Evolutionary conservation across 441 rosid genomes (phyloP).

Genomic region (Croton setiger): DNA sequence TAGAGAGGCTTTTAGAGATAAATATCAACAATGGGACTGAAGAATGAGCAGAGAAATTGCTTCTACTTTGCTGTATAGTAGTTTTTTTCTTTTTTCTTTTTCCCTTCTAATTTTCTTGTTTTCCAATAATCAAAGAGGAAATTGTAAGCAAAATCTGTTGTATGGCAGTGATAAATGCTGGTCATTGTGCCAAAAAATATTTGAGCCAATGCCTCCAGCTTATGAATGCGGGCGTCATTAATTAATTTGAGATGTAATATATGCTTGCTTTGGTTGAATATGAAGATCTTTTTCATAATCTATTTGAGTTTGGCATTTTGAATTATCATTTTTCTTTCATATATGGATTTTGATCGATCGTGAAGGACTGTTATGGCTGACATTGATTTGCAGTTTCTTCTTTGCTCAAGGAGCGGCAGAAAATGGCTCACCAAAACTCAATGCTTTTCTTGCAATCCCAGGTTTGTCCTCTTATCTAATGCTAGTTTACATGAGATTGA

Average conservation of each 20-base stretch:
- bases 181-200: slow-evolving; percentile 20
- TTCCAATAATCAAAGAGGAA: slow-evolving; percentile 24
- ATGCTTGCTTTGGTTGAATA: slow-evolving; percentile 10
- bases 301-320: neutral
- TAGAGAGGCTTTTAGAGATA: slow-evolving; percentile 89
- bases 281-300: neutral
- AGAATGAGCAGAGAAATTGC: slow-evolving; percentile 30
- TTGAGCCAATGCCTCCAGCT: slow-evolving; percentile 16
- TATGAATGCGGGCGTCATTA: neutral
- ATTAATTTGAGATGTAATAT: neutral
- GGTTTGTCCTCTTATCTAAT: too few relatives aligned
- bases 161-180: neutral
- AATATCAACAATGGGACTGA: slow-evolving; percentile 56
- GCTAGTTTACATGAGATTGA: neutral
- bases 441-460: too few relatives aligned
- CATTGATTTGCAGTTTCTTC: neutral
- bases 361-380: neutral
- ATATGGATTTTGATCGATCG: neutral
- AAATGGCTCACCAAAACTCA: neutral
- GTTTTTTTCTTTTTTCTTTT: slow-evolving; percentile 4
- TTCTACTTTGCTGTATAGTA: slow-evolving; percentile 27
- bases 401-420: neutral
- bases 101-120: slow-evolving; percentile 9
- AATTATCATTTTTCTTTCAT: neutral
- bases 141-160: slow-evolving; percentile 3